phyloP scores from a whole-genome alignment of 768 basidiomycete genomes.

The Russula dissimulans region DNA sequence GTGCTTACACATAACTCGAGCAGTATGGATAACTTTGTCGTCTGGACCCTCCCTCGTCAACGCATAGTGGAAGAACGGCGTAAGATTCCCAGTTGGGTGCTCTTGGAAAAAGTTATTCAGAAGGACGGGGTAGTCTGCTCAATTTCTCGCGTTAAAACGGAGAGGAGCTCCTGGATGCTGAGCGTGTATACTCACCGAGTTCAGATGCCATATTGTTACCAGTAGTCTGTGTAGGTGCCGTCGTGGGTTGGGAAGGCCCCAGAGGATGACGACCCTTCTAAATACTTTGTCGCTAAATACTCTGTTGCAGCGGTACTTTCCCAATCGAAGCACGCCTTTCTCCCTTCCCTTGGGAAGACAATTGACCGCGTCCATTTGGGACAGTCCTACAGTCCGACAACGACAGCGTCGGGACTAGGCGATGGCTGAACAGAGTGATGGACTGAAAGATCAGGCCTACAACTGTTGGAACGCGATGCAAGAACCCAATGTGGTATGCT shows the following conservation, averaged over 20 bases:
- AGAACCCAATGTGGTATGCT: too few relatives aligned
- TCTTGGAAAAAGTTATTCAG: slow-evolving; percentile 1
- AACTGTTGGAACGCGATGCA: too few relatives aligned
- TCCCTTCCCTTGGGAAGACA: background rate
- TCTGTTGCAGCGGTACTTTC: background rate
- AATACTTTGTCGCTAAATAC: background rate
- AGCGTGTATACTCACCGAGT: background rate
- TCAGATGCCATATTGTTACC: background rate
- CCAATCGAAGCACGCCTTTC: too few relatives aligned
- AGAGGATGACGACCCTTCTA: background rate
- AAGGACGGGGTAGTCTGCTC: background rate
- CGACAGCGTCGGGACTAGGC: too few relatives aligned
- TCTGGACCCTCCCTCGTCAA: background rate
- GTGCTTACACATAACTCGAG: background rate
- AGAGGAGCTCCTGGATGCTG: too few relatives aligned
- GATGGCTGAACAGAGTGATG: too few relatives aligned
- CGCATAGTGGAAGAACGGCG: background rate
- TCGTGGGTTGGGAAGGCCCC: background rate
- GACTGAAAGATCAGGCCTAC: too few relatives aligned
- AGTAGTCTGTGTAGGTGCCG: background rate
- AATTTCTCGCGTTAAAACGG: background rate
- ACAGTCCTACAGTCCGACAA: too few relatives aligned
- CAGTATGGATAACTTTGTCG: background rate
- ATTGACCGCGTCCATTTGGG: background rate
- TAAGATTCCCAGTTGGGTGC: background rate